Evolutionary conservation across 2,329 filamentous ascomycete species (phyloP).

Genomic region (Arthrobotrys iridis): DNA sequence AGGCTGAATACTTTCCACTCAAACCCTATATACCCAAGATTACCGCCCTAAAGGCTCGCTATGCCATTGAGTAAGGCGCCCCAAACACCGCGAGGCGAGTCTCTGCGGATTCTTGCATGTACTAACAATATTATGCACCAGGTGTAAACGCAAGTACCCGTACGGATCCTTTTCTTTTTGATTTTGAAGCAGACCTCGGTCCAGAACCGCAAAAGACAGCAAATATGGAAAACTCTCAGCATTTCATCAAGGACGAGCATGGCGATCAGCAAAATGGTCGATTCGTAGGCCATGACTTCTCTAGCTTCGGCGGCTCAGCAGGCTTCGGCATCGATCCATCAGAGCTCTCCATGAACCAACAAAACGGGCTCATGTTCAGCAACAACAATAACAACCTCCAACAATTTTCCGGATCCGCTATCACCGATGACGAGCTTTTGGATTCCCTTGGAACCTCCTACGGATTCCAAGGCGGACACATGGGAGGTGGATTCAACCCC

Average conservation of each 20-base stretch:
- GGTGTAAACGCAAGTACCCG: conserved; percentile 55
- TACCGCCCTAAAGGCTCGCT: conserved; percentile 54
- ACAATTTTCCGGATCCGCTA: conserved; percentile 79
- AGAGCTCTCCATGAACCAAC: conserved; percentile 74
- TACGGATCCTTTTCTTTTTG: conserved; percentile 55
- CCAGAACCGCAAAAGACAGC: conserved; percentile 58
- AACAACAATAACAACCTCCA: conserved; percentile 70
- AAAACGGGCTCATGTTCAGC: conserved; percentile 64
- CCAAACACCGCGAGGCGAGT: conserved; percentile 21
- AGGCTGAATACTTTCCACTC: conserved; percentile 21
- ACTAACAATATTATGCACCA: conserved; percentile 13
- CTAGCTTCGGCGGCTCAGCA: conserved; percentile 45
- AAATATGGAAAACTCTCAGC: conserved; percentile 61
- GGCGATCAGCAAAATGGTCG: conserved; percentile 60
- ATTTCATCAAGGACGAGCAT: conserved; percentile 69
- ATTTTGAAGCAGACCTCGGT: conserved; percentile 54
- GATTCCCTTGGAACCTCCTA: conserved; percentile 51
- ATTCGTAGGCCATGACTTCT: conserved; percentile 62
- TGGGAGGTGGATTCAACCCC: conserved; percentile 38
- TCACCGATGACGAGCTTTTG: conserved; percentile 77
- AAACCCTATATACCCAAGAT: conserved; percentile 32
- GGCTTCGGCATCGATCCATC: conserved; percentile 77
- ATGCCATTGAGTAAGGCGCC: conserved; percentile 54
- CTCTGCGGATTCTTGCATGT: conserved; percentile 1
- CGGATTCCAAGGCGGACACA: conserved; percentile 50